These are phyloP conservation scores for Penicillium verrucosum DNA, from an alignment of 2,329 filamentous ascomycete species.

Conservation along the genomic window DNA sequence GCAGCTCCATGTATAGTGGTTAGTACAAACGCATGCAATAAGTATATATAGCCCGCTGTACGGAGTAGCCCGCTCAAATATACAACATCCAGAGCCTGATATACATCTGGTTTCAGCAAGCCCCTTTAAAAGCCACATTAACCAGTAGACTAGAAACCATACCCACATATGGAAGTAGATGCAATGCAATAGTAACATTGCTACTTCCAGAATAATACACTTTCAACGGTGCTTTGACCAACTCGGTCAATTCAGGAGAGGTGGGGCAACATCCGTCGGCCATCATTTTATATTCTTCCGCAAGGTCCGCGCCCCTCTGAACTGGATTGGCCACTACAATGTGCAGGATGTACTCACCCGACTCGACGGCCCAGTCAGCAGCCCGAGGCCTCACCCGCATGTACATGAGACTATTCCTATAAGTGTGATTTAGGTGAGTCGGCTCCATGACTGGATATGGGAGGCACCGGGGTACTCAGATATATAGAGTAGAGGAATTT, in stretches of 20 bases:
- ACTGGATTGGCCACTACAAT: conserved; percentile 4
- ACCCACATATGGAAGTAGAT: not conserved
- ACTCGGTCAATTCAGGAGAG: conserved; percentile 26
- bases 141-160: not conserved
- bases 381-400: not conserved
- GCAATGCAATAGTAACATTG: conserved; percentile 7
- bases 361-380: not conserved
- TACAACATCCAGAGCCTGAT: not conserved
- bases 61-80: not conserved
- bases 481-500: not conserved
- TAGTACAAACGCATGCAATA: not conserved
- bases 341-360: conserved; percentile 1
- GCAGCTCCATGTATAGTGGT: conserved; percentile 2
- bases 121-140: not conserved
- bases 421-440: not conserved
- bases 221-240: conserved; percentile 20
- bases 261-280: conserved; percentile 13
- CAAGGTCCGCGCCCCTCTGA: conserved; percentile 14
- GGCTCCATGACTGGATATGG: not conserved
- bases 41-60: not conserved
- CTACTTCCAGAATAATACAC: conserved; percentile 6
- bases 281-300: conserved; percentile 17
- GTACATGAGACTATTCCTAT: not conserved
- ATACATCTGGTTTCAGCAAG: not conserved
- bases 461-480: not conserved